Percentiles rank a stretch among this genome's conserved stretches.
Evolutionary conservation across 345 rosid genomes (phyloP).

Genomic region (Cardamine occulta): DNA sequence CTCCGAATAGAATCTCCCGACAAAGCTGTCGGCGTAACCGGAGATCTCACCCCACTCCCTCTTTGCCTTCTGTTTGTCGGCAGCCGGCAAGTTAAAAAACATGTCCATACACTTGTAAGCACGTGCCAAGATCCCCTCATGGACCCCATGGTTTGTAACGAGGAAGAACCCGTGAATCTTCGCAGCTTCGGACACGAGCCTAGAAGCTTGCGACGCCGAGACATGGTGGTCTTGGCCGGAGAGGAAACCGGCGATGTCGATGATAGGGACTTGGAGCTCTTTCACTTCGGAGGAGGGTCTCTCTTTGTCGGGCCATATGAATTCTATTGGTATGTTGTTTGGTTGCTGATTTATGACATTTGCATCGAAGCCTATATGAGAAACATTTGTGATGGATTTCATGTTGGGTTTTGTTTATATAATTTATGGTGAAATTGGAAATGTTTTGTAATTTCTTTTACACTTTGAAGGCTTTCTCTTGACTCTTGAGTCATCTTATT

Average conservation of each 20-base stretch:
- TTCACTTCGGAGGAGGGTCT: slow-evolving; percentile 53
- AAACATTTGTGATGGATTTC: background rate
- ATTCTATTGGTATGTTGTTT: slow-evolving; percentile 61
- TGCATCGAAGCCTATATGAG: slow-evolving; percentile 52
- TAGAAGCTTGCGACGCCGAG: slow-evolving; percentile 52
- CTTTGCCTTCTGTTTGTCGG: slow-evolving; percentile 61
- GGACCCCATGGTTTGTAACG: slow-evolving; percentile 73
- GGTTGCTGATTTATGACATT: slow-evolving; percentile 46
- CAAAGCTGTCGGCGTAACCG: slow-evolving; percentile 83
- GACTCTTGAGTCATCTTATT: background rate
- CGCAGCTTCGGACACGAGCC: slow-evolving; percentile 64
- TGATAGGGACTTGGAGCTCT: slow-evolving; percentile 61
- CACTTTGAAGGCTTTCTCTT: background rate
- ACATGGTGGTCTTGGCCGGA: slow-evolving; percentile 27
- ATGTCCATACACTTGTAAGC: slow-evolving; percentile 55
- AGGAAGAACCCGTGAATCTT: slow-evolving; percentile 77
- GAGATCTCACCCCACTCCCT: slow-evolving; percentile 63
- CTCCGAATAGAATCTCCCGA: slow-evolving; percentile 73
- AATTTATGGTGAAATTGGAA: background rate
- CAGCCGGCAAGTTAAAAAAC: slow-evolving; percentile 61
- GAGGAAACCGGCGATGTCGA: slow-evolving; percentile 60
- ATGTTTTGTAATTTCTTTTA: background rate
- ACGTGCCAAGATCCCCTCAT: slow-evolving; percentile 47
- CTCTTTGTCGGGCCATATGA: slow-evolving; percentile 85
- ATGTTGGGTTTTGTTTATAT: background rate